Evolutionary conservation across 495 filamentous ascomycete genomes (phyloP).

Genomic region (Aspergillus heteromorphus): DNA sequence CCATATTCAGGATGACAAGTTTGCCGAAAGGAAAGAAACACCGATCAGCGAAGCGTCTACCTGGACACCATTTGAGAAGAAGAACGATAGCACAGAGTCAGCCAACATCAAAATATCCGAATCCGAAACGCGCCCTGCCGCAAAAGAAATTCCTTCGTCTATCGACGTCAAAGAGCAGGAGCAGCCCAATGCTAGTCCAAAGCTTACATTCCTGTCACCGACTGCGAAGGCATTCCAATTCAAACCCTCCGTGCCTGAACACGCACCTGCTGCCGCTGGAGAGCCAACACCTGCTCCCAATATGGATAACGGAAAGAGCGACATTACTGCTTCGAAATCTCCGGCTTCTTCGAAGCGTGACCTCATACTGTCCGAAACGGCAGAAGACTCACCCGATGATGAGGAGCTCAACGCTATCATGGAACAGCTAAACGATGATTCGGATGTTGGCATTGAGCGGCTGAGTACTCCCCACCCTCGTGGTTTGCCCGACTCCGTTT

Average conservation of each 20-base stretch:
- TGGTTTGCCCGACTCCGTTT: constrained; percentile 31
- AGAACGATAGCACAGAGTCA: constrained; percentile 34
- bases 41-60: constrained; percentile 38
- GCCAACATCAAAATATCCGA: constrained; percentile 10
- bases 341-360: constrained; percentile 17
- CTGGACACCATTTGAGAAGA: constrained; percentile 39
- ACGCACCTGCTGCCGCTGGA: constrained; percentile 41
- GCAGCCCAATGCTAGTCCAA: constrained; percentile 19
- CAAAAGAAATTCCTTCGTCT: neutral
- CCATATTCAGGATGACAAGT: constrained; percentile 15
- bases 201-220: constrained; percentile 50
- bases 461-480: constrained; percentile 43
- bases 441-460: constrained; percentile 65
- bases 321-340: constrained; percentile 25
- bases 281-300: constrained; percentile 7
- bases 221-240: constrained; percentile 64
- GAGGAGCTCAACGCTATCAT: constrained; percentile 83
- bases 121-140: neutral
- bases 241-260: constrained; percentile 44
- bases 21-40: constrained; percentile 28
- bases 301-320: constrained; percentile 9
- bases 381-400: constrained; percentile 51
- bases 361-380: constrained; percentile 13
- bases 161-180: constrained; percentile 5
- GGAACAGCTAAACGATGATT: constrained; percentile 71